phyloP scores from a whole-genome alignment of 1,139 yeast species.

The Yamadazyma taylorii region DNA sequence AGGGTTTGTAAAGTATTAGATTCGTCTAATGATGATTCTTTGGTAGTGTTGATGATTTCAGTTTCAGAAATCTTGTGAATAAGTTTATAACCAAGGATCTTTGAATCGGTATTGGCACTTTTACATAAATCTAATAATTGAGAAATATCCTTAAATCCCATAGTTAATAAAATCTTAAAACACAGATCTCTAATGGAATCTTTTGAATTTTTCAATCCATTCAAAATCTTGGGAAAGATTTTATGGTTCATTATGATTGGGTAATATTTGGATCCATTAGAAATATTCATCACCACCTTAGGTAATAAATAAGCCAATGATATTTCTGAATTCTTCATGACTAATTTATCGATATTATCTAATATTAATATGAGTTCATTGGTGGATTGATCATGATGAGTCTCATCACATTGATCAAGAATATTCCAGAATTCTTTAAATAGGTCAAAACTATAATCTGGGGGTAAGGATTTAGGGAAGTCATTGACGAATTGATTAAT shows the following conservation, averaged over 20 bases:
- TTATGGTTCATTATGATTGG: conserved; percentile 37
- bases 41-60: not conserved
- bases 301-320: conserved; percentile 58
- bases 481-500: conserved; percentile 7
- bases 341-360: conserved; percentile 64
- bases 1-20: conserved; percentile 34
- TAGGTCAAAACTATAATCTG: conserved; percentile 10
- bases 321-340: conserved; percentile 79
- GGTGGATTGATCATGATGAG: conserved; percentile 29
- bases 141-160: conserved; percentile 21
- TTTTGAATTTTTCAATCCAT: conserved; percentile 73
- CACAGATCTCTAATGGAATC: conserved; percentile 60
- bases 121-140: conserved; percentile 61
- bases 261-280: not conserved
- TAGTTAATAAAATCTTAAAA: conserved; percentile 34
- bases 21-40: not conserved
- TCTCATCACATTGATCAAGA: conserved; percentile 7
- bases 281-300: conserved; percentile 33
- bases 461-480: conserved; percentile 13
- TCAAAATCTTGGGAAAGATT: conserved; percentile 57
- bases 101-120: conserved; percentile 62
- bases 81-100: conserved; percentile 33
- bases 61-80: conserved; percentile 21
- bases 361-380: conserved; percentile 47
- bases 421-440: conserved; percentile 9